Percentiles rank a stretch among this genome's conserved stretches.
Conservation (phyloP, 257 asterid species). For the Handroanthus guayacan region DNA sequence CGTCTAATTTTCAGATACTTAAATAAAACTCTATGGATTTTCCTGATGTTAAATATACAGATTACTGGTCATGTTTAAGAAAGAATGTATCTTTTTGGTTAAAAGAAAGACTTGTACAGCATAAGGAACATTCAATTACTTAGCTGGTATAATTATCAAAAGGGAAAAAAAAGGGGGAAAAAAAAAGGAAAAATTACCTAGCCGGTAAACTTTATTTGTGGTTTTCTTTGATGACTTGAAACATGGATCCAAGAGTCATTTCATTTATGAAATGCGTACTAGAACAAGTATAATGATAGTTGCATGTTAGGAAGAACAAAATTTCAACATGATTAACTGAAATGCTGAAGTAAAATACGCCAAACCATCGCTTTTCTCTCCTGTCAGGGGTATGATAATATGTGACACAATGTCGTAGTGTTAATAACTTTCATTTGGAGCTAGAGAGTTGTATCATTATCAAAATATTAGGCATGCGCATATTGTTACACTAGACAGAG, state of each 20-base stretch:
- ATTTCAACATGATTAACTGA: not conserved
- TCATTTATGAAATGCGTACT: not conserved
- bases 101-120: not conserved
- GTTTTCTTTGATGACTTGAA: not conserved
- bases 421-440: not conserved
- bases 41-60: not conserved
- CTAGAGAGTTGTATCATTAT: not conserved
- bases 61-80: not conserved
- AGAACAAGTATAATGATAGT: not conserved
- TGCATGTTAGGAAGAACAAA: not conserved
- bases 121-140: not conserved
- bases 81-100: not conserved
- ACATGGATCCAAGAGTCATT: not conserved
- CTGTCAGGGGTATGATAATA: not conserved
- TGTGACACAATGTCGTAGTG: not conserved
- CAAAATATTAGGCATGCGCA: not conserved
- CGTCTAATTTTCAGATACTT: slow-evolving; percentile 22
- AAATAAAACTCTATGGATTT: not conserved
- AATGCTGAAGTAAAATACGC: not conserved
- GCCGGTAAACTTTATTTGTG: not conserved
- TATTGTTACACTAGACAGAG: not conserved
- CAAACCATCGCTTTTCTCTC: not conserved
- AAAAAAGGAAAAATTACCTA: not conserved
- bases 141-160: no score
- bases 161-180: no score